phyloP scores from a whole-genome alignment of 805 yeast genomes.

The Diddensiella santjacobensis region DNA sequence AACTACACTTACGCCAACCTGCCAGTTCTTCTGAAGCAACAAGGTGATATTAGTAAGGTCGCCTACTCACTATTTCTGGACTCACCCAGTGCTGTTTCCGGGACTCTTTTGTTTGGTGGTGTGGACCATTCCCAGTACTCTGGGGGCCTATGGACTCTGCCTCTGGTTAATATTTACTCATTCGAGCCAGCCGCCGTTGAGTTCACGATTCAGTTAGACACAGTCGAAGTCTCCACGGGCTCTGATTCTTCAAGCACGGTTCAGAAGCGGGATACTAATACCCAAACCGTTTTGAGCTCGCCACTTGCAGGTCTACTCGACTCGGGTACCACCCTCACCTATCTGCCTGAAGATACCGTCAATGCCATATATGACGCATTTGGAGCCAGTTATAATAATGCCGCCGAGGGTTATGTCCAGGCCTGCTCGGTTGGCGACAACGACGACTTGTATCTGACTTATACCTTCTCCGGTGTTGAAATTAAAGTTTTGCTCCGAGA shows the following conservation, averaged over 20 bases:
- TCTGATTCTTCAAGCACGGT: conserved; percentile 3
- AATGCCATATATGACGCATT: conserved; percentile 9
- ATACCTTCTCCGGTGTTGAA: conserved; percentile 26
- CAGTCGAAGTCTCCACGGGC: conserved; percentile 6
- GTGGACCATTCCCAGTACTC: conserved; percentile 58
- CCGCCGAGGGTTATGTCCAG: conserved; percentile 6
- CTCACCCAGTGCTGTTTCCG: conserved; percentile 34
- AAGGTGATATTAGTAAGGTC: conserved; percentile 40
- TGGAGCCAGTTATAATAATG: conserved; percentile 9
- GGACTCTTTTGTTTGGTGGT: conserved; percentile 64
- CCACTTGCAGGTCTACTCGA: conserved; percentile 46
- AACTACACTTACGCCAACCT: conserved; percentile 25
- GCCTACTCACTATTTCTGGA: conserved; percentile 52
- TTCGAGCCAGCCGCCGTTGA: conserved; percentile 3
- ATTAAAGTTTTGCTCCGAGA: conserved; percentile 28
- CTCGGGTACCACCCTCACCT: conserved; percentile 53
- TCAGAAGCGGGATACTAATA: conserved; percentile 8
- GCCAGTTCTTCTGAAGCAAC: conserved; percentile 35
- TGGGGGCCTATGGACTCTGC: conserved; percentile 37
- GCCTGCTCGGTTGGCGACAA: conserved; percentile 8
- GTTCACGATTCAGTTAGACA: conserved; percentile 22
- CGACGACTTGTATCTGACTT: conserved; percentile 9
- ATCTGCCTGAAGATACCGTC: conserved; percentile 41
- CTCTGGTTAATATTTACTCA: conserved; percentile 23
- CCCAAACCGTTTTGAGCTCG: conserved; percentile 2